These are phyloP conservation scores for Tetraselmis chui DNA, from an alignment of 139 green algal genomes.

Conservation along the genomic window DNA sequence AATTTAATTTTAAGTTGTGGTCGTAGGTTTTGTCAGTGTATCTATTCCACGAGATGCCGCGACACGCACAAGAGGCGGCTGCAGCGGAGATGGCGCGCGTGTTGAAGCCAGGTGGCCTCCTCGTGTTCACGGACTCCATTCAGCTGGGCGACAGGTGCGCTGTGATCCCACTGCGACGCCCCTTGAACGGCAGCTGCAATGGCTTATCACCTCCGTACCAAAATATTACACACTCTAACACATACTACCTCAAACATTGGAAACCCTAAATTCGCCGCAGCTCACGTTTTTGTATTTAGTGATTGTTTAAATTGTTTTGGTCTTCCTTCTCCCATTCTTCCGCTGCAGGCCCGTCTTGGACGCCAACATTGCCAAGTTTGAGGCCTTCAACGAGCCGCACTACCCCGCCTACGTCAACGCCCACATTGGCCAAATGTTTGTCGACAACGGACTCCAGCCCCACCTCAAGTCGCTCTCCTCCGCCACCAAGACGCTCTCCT, in stretches of 20 bases:
- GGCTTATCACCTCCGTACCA: constrained; percentile 33
- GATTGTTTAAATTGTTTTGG: not conserved
- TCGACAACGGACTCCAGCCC: constrained; percentile 49
- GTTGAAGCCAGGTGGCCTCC: constrained; percentile 64
- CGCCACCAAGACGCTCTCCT: constrained; percentile 59
- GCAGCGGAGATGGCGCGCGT: constrained; percentile 67
- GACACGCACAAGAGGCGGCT: constrained; percentile 25
- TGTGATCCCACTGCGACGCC: not conserved
- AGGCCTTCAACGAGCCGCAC: constrained; percentile 69
- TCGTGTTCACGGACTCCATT: constrained; percentile 43
- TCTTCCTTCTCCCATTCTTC: too few species aligned
- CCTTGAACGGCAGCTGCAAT: constrained; percentile 38
- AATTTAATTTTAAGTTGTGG: too few species aligned
- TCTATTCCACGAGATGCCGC: constrained; percentile 83
- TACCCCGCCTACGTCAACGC: constrained; percentile 36
- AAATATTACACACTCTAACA: too few species aligned
- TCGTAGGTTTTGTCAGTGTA: constrained; percentile 57
- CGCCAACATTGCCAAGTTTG: not conserved
- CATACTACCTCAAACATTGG: not conserved
- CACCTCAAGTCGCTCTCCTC: constrained; percentile 57
- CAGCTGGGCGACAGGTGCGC: constrained; percentile 52
- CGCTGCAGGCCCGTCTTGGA: not conserved
- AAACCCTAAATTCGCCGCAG: not conserved
- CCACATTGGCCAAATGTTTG: constrained; percentile 34
- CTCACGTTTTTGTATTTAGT: not conserved